A percentile compares a stretch with the other conserved stretches of the same genome.
Evolutionary conservation across 2,329 filamentous ascomycete genomes (phyloP).

Genomic region (Harringtonia aguacate): DNA sequence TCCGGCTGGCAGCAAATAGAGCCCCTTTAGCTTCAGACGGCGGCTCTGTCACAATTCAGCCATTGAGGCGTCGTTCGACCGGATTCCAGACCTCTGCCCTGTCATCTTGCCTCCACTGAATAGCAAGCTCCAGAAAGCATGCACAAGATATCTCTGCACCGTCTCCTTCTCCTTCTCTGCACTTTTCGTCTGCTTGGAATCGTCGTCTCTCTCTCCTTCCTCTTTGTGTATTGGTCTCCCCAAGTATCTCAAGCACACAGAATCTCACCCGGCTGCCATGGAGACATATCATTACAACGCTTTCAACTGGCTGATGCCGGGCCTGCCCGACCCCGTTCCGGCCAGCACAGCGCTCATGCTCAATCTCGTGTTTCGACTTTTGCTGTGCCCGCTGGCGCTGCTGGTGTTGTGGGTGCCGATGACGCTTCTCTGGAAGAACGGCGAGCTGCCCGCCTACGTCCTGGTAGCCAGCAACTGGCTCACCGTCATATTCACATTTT

Average conservation of each 20-base stretch:
- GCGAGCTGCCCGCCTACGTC: conserved; percentile 42
- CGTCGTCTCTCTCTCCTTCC: too few species aligned
- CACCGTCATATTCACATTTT: conserved; percentile 35
- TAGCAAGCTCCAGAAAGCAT: too few species aligned
- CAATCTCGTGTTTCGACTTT: conserved; percentile 39
- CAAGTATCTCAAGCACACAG: not conserved
- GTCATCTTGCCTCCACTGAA: too few species aligned
- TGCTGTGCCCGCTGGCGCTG: conserved; percentile 33
- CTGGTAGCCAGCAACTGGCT: conserved; percentile 35
- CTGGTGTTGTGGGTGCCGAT: conserved; percentile 39
- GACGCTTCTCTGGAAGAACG: conserved; percentile 36
- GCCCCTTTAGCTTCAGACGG: too few species aligned
- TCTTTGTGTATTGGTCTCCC: not conserved
- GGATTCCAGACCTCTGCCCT: too few species aligned
- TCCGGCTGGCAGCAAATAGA: too few species aligned
- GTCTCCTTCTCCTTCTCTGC: too few species aligned
- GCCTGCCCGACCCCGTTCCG: conserved; percentile 4
- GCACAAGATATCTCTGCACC: too few species aligned
- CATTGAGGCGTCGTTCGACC: too few species aligned
- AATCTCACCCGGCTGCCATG: too few species aligned
- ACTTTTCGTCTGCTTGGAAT: too few species aligned
- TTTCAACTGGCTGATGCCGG: conserved; percentile 5
- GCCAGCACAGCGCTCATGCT: conserved; percentile 16
- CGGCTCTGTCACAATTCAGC: too few species aligned
- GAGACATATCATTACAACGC: not conserved